Evolutionary conservation across 202 grass and related monocot species (phyloP).

Genomic region (Carex sylvatica): DNA sequence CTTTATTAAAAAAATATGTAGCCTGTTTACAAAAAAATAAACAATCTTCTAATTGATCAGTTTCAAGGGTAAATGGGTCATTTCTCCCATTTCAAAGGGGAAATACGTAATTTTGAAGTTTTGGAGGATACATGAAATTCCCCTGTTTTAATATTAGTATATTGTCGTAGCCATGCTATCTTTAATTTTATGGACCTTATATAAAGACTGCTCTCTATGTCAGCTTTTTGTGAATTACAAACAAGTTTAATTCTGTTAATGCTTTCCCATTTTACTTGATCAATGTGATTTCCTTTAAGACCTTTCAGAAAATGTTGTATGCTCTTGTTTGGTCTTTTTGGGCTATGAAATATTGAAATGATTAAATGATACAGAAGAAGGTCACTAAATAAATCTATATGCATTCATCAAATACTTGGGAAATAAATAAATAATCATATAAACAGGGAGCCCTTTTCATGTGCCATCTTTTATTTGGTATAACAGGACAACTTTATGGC

Average conservation of each 20-base stretch:
- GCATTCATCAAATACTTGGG: not conserved
- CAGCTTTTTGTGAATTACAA: not conserved
- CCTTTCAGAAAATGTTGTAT: not conserved
- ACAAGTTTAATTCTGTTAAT: not conserved
- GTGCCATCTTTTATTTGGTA: not conserved
- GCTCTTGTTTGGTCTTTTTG: not conserved
- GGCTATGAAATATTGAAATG: not conserved
- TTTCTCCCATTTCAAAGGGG: too few relatives aligned
- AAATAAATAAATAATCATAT: not conserved
- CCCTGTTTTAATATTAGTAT: not conserved
- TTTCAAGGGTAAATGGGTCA: too few relatives aligned
- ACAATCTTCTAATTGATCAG: too few relatives aligned
- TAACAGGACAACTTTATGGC: constrained; percentile 57
- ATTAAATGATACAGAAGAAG: not conserved
- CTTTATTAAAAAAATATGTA: too few relatives aligned
- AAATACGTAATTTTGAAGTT: too few relatives aligned
- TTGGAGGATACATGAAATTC: too few relatives aligned
- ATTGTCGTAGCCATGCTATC: not conserved
- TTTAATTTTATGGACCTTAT: not conserved
- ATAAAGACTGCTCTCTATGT: not conserved
- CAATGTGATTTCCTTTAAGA: too few relatives aligned
- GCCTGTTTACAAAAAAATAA: too few relatives aligned
- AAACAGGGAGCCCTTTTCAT: not conserved
- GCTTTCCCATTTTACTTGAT: not conserved
- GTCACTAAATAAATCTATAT: not conserved